A percentile compares a stretch with the other conserved stretches of the same genome.
Evolutionary conservation across 2,329 filamentous ascomycete genomes (phyloP).

Genomic region (Microcyclospora tardicrescens): DNA sequence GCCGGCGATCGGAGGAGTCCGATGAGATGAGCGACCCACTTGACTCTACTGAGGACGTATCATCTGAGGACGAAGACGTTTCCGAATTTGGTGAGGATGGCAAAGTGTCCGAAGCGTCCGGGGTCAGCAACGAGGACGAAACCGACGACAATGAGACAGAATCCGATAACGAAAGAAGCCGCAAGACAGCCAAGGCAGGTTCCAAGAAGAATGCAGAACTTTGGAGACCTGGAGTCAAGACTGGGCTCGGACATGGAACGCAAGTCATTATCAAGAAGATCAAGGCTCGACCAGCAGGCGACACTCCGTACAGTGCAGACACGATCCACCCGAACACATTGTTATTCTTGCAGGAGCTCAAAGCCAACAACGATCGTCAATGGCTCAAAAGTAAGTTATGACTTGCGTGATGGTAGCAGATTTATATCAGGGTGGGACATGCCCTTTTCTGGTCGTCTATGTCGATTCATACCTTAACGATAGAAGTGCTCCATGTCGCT

Average conservation of each 20-base stretch:
- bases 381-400: constrained; percentile 48
- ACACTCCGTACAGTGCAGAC: constrained; percentile 43
- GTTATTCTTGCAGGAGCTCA: constrained; percentile 46
- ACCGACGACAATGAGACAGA: constrained; percentile 22
- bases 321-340: constrained; percentile 52
- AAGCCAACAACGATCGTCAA: constrained; percentile 47
- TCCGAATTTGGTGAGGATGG: constrained; percentile 26
- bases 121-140: constrained; percentile 23
- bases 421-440: too few relatives aligned
- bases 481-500: too few relatives aligned
- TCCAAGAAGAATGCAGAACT: constrained; percentile 27
- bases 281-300: constrained; percentile 47
- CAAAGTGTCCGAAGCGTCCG: constrained; percentile 15
- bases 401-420: too few relatives aligned
- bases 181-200: constrained; percentile 12
- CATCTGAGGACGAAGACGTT: constrained; percentile 11
- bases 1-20: constrained; percentile 34
- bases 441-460: too few relatives aligned
- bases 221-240: constrained; percentile 44
- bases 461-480: too few relatives aligned
- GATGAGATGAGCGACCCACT: constrained; percentile 12
- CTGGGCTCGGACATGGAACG: constrained; percentile 44
- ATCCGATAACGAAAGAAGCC: constrained; percentile 4
- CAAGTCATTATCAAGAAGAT: constrained; percentile 50
- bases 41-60: constrained; percentile 4